These are phyloP conservation scores for Thraustochytrium sp. DNA, from an alignment of 352 stramenopile species.

Conservation along the genomic window DNA sequence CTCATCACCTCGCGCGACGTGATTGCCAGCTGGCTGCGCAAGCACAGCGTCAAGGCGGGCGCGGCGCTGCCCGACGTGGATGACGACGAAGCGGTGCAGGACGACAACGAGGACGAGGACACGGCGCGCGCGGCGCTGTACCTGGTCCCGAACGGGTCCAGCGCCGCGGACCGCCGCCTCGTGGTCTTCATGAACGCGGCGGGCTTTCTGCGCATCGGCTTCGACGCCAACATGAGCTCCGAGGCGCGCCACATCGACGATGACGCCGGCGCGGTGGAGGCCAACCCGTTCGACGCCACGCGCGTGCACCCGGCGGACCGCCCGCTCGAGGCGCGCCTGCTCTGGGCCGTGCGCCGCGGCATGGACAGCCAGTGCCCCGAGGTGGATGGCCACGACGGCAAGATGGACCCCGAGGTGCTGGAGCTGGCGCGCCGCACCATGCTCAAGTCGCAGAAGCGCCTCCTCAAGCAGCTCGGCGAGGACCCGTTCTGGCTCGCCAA, in stretches of 20 bases:
- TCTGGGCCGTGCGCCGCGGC: neutral
- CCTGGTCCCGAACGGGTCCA: neutral
- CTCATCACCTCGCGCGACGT: neutral
- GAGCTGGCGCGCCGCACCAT: neutral
- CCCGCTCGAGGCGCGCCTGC: slow-evolving; percentile 50
- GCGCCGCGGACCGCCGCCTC: neutral
- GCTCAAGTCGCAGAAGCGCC: neutral
- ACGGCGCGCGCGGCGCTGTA: slow-evolving; percentile 35
- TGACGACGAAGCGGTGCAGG: neutral
- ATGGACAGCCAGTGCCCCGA: neutral
- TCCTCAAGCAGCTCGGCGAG: neutral
- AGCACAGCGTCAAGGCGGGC: neutral
- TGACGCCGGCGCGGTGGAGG: slow-evolving; percentile 55
- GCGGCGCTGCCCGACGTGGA: neutral
- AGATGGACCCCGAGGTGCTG: neutral
- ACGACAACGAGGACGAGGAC: neutral
- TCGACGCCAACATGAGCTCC: neutral
- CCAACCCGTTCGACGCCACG: slow-evolving; percentile 63
- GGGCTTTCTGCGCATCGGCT: slow-evolving; percentile 60
- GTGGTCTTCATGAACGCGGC: slow-evolving; percentile 66
- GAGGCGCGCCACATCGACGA: slow-evolving; percentile 52
- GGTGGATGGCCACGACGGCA: neutral
- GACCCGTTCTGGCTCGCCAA: slow-evolving; percentile 18
- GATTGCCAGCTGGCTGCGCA: neutral
- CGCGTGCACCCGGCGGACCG: slow-evolving; percentile 65